Base-by-base conservation (phyloP, 2,329 filamentous ascomycete species). In the Purpureocillium takamizusanense region DNA sequence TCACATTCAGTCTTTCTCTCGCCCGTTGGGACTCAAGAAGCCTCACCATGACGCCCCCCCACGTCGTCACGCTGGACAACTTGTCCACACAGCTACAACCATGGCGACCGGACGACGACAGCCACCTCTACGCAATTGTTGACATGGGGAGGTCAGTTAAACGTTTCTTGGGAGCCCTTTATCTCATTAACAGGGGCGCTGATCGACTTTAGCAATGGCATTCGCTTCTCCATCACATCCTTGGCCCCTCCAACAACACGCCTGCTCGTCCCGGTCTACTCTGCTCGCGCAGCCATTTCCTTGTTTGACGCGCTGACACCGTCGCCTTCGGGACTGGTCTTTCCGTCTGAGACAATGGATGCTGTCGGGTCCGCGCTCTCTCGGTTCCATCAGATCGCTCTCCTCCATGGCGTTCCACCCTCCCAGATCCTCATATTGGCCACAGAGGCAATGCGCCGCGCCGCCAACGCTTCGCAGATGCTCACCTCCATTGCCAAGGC, bases 161-260 rank as follows among this genome's bases (percentile, higher is more conserved):
- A 6, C 21, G 36, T 38, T 25, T 33, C 16, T 39, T 44, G 6
- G 10, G 44, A 33, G n/a, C 23, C 30, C 35, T 32, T 15, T n/a
- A 21, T 25, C 34, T 34, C 28, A 17, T 27, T 25, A n/a, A n/a
- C n/a, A n/a, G n/a, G 17, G 30, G 28, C n/a, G 12, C 37, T 47
- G 14, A 49, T 16, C 21, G 9, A 35, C 30, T 8, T 14, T 48
- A 86, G 87, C 67, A 95, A 95, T 67, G 89, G 88, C 51, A 90
- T 95, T 51, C 86, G 89, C 39, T 94, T 94, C 68, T 90, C 86
- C 33, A 86, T 95, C 52, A 86, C 87, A 8, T 80, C 87, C 47
- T 71, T 94, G n/a, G 74, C 79, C 4, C 80, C 83, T 16, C 76
- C 78, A 4, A 76, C 69, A 30, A 72, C 83, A 17, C 82, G 88